Conservation (phyloP, 768 basidiomycete species). For the Exidia glandulosa region DNA sequence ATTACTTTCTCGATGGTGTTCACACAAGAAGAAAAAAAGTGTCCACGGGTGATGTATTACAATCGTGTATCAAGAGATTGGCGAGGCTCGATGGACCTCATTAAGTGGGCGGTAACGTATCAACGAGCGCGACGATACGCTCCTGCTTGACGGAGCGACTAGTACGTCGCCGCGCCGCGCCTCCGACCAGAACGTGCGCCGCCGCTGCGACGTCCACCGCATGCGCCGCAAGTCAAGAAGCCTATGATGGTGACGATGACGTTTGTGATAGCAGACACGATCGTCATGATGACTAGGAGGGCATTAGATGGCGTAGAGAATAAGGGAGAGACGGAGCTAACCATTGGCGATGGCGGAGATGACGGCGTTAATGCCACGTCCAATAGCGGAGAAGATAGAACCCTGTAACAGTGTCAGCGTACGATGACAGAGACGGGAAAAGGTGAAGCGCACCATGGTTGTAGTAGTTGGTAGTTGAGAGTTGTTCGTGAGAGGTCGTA, state of each 20-base stretch:
- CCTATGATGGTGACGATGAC: neutral
- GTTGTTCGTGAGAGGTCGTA: neutral
- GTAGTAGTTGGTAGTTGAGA: neutral
- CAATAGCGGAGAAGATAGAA: slow-evolving; percentile 12
- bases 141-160: no score
- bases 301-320: neutral
- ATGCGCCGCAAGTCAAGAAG: neutral
- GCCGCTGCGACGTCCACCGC: neutral
- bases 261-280: neutral
- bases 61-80: no score
- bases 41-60: no score
- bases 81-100: no score
- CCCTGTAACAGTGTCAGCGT: slow-evolving; percentile 3
- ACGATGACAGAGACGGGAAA: neutral
- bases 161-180: neutral
- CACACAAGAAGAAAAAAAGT: no score
- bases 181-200: neutral
- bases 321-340: neutral
- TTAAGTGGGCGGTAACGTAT: no score
- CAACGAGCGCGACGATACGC: no score
- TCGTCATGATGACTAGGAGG: neutral
- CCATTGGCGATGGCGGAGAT: slow-evolving; percentile 10
- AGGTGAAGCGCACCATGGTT: neutral
- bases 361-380: slow-evolving; percentile 11
- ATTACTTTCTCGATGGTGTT: no score